A percentile compares a stretch with the other conserved stretches of the same genome.
These are phyloP conservation scores for Gonium pectorale DNA, from an alignment of 139 green algal genomes.

Conservation along the genomic window DNA sequence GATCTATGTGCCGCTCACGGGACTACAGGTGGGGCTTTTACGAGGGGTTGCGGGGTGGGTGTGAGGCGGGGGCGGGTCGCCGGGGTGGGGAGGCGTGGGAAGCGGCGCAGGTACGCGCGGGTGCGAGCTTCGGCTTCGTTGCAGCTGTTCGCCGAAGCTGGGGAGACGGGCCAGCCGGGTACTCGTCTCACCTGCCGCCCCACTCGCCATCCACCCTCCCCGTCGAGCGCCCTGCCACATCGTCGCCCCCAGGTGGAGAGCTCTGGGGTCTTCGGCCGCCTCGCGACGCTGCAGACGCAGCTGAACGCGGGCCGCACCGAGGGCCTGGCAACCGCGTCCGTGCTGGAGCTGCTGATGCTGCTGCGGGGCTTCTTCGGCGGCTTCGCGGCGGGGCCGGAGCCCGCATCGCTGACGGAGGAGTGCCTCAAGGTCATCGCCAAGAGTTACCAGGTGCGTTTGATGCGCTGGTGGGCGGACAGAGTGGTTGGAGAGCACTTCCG, in stretches of 20 bases:
- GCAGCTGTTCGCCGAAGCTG: no score
- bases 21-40: not conserved
- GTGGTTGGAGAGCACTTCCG: no score
- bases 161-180: no score
- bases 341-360: constrained; percentile 42
- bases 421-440: constrained; percentile 16
- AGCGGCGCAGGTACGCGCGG: no score
- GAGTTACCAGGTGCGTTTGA: constrained; percentile 31
- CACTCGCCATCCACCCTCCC: no score
- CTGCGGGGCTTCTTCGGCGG: constrained; percentile 53
- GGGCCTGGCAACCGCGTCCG: constrained; percentile 2
- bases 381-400: constrained; percentile 21
- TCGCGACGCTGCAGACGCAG: not conserved
- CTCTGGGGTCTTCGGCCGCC: not conserved
- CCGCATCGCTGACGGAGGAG: not conserved
- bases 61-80: no score
- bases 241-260: constrained; percentile 16
- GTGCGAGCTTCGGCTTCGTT: no score
- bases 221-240: no score
- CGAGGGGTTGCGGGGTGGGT: no score
- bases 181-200: no score
- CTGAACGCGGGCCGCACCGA: constrained; percentile 28
- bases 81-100: no score
- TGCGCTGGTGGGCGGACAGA: no score
- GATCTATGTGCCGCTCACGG: not conserved